Base-by-base conservation (phyloP, 352 stramenopile genomes). In the Halophytophthora polymorphica region DNA sequence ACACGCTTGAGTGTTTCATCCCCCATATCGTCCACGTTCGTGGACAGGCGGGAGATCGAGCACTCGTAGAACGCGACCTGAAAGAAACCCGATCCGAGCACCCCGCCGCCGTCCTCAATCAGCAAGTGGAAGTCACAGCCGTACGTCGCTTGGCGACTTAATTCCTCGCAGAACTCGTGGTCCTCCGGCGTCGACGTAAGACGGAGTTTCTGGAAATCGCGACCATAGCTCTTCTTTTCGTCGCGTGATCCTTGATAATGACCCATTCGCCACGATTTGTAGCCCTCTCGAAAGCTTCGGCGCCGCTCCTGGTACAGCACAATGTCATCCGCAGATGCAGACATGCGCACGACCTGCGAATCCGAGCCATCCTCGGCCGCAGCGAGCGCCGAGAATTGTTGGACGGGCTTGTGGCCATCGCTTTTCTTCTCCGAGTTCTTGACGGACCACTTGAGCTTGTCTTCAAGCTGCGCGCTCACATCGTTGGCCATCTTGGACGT, bases 61-160 rank as follows among this genome's bases (percentile, higher is more conserved):
- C 83, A 93, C 55, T 95, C 85, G 38, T 93, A 93, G 45, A 95
- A 93, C 8, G 82, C 77, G 49, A 95, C 77, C 50, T 93, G 85
- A 49, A 95, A 91, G 50, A 91, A 91, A 0, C 84, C 82, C 6
- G 82, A 91, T 0, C 81, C 74, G 6, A 84, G 29, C 6, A 45
- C 44, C 3, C 70, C 78, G 23, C 71, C 59, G n/a, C 62, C 50
- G 48, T 59, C 74, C 49, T 90, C 72, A 51, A 94, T 83, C 8
- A 93, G 45, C n/a, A 93, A 38, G 43, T 93, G 83, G 49, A 86
- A 90, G 51, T 93, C 83, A 39, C 70, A 73, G 1, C 83, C 83
- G 13, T 81, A 82, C 2, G 69, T 52, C 4, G 69, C 61, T 33
- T 80, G 61, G 6, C 68, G 74, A 58, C 69, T 86, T 15, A 90